Percentiles rank a stretch among this genome's conserved stretches.
Conservation (phyloP, 75 land plant genomes). For the Pinus taeda region DNA sequence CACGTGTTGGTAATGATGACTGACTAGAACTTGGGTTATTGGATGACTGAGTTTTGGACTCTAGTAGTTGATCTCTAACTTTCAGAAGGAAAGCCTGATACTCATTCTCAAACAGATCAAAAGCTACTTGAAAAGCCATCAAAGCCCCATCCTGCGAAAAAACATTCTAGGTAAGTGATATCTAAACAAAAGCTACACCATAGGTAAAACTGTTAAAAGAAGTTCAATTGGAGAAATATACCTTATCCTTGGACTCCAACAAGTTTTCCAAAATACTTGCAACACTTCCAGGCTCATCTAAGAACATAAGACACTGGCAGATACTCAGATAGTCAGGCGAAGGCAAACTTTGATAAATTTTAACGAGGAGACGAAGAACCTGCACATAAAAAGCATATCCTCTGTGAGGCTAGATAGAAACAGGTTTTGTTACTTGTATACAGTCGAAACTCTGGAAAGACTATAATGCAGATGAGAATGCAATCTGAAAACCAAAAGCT, state of each 20-base stretch:
- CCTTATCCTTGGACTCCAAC: slow-evolving; percentile 59
- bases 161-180: background rate
- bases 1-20: slow-evolving; percentile 15
- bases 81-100: slow-evolving; percentile 84
- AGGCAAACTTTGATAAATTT: slow-evolving; percentile 68
- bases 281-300: slow-evolving; percentile 86
- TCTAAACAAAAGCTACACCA: background rate
- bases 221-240: background rate
- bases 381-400: slow-evolving; percentile 16
- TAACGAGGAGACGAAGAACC: slow-evolving; percentile 90
- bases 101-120: slow-evolving; percentile 95
- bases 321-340: slow-evolving; percentile 94
- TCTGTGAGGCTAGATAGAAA: background rate
- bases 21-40: background rate
- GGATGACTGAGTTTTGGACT: slow-evolving; percentile 25
- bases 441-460: slow-evolving; percentile 1
- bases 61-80: slow-evolving; percentile 71
- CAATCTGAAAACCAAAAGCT: background rate
- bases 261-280: slow-evolving; percentile 78
- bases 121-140: slow-evolving; percentile 91
- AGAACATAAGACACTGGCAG: slow-evolving; percentile 97
- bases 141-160: slow-evolving; percentile 67
- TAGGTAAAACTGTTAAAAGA: background rate
- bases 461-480: background rate
- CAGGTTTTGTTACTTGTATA: background rate